Evolutionary conservation across 1,139 yeast species (phyloP), one percentile per base, ranked within the genome.

Genomic region (Diutina ranongensis): DNA sequence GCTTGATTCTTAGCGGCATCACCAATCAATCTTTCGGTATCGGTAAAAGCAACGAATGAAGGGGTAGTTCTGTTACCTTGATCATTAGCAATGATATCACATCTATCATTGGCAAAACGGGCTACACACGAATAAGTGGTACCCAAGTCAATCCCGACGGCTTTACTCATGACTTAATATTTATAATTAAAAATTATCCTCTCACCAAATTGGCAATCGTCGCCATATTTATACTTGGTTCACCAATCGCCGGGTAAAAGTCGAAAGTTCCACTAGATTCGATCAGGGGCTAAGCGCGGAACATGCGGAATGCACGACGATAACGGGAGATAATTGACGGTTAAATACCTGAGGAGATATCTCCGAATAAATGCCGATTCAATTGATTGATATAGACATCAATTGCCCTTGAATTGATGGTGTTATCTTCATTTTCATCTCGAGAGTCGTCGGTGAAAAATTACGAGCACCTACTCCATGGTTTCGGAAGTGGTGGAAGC

Each of bases 51-150:
- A 50, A 85, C 95, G 61, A 81, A 86, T 1, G 94, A 84, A 35
- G 96, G 95, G 45, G 96, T 87, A 57, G 86, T 87, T 72, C 96
- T 82, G 71, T 85, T 85, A 71, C 96, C 96, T 72, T 87, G 96
- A 64, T 87, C 96, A 63, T 87, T 87, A 56, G 96, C 95, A 58
- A 87, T 71, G 56, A 87, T 87, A 67, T 86, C 44, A 31, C 35
- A 32, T 60, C 86, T 81, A 54, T 95, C 96, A 51, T 81, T 76
- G 65, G 83, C 83, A 94, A 87, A 85, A 42, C 85, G 95, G 60
- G 94, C 95, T 45, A 87, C 96, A 49, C 54, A 52, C 46, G 47
- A 42, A 47, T 45, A 35, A 44, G 44, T 46, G 28, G 45, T 46
- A 34, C 35, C 35, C 44, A 45, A 38, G 18, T 38, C 42, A 38